Percentiles rank a stretch among this genome's conserved stretches.
These are phyloP conservation scores for Nitzschia palea DNA, from an alignment of 108 stramenopile genomes.

Conservation along the genomic window DNA sequence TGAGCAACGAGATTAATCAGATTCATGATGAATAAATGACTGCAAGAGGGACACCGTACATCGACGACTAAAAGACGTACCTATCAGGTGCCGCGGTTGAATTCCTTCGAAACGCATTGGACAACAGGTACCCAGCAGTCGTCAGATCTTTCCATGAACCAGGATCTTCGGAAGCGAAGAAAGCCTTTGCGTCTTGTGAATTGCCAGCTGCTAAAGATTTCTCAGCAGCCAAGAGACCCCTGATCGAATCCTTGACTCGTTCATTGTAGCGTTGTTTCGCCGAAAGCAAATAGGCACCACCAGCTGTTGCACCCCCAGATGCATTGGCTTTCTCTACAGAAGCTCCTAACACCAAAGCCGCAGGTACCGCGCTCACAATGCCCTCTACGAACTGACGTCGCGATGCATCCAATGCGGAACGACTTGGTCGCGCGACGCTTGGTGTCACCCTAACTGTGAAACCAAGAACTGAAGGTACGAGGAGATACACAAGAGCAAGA, in stretches of 20 bases:
- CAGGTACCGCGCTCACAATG: background rate
- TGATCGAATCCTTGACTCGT: conserved; percentile 67
- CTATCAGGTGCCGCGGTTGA: conserved; percentile 62
- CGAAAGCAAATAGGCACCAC: conserved; percentile 80
- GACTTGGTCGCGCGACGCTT: background rate
- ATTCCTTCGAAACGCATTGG: conserved; percentile 74
- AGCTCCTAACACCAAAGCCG: background rate
- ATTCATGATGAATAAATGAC: background rate
- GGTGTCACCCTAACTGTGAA: background rate
- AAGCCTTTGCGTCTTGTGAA: conserved; percentile 49
- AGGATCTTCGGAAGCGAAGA: conserved; percentile 57
- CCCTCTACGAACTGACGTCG: background rate
- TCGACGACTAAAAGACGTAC: conserved; percentile 33
- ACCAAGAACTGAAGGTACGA: no score
- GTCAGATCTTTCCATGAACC: conserved; percentile 80
- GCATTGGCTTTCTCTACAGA: conserved; percentile 28
- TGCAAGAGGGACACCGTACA: conserved; percentile 7
- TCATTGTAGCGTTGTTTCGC: conserved; percentile 89
- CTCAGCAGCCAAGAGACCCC: conserved; percentile 58
- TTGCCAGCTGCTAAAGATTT: conserved; percentile 38
- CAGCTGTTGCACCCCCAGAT: conserved; percentile 84
- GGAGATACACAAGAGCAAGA: no score
- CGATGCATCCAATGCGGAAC: background rate
- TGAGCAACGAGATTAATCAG: background rate
- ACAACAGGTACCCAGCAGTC: conserved; percentile 72